Evolutionary conservation across 345 rosid genomes (phyloP).

Genomic region (Bruguiera parviflora): DNA sequence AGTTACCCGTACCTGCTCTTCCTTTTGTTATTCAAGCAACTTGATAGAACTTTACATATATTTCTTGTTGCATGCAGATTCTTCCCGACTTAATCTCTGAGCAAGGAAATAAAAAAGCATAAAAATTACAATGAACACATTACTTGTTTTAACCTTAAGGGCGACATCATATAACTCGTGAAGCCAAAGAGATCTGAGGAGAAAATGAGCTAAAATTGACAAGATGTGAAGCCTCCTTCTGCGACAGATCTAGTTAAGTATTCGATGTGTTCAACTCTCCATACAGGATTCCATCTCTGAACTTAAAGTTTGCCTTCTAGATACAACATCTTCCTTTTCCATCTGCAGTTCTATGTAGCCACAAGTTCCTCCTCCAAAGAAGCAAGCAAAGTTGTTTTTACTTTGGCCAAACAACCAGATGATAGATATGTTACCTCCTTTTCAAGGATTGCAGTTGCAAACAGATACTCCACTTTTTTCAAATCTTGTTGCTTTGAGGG

Average conservation of each 20-base stretch:
- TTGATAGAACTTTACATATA: conserved; percentile 46
- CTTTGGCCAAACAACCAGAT: conserved; percentile 63
- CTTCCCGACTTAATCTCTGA: conserved; percentile 58
- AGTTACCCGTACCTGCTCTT: conserved; percentile 74
- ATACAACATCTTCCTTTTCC: conserved; percentile 51
- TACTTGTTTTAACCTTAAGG: no score
- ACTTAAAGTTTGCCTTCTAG: conserved; percentile 46
- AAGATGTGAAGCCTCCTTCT: conserved; percentile 46
- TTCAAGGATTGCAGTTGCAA: conserved; percentile 61
- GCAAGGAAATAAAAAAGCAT: conserved; percentile 12
- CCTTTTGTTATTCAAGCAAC: conserved; percentile 65
- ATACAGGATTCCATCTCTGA: conserved; percentile 49
- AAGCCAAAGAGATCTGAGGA: background rate
- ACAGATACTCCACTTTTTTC: conserved; percentile 49
- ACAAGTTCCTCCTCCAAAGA: conserved; percentile 70
- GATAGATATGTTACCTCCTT: conserved; percentile 60
- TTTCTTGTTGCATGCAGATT: conserved; percentile 49
- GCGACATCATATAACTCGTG: background rate
- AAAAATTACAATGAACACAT: no score
- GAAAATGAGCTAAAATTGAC: conserved; percentile 33
- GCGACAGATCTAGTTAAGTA: conserved; percentile 47
- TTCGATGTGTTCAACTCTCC: conserved; percentile 43
- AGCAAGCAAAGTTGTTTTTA: conserved; percentile 67
- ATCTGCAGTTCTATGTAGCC: conserved; percentile 29
- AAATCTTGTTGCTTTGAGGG: conserved; percentile 48